Conservation (phyloP, 345 rosid genomes). For the Eucalyptus camaldulensis region DNA sequence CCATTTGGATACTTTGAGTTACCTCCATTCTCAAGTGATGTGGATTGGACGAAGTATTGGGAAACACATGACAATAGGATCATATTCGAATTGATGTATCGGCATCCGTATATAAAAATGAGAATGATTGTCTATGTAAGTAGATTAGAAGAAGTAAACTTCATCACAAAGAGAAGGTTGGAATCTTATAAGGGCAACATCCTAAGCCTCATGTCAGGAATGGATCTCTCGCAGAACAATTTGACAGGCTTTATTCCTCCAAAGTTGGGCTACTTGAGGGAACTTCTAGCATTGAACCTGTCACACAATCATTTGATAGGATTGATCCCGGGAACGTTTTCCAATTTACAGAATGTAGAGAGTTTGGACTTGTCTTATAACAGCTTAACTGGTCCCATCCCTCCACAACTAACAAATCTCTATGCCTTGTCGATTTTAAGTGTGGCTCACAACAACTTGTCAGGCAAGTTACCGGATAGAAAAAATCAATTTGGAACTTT, state of each 20-base stretch:
- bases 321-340: no score
- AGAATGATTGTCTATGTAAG: no score
- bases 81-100: rapidly evolving
- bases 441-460: not conserved
- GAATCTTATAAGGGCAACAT: not conserved
- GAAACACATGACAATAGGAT: rapidly evolving
- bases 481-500: not conserved
- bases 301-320: not conserved
- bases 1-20: not conserved
- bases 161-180: not conserved
- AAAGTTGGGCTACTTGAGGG: not conserved
- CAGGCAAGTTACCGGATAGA: rapidly evolving
- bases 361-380: not conserved
- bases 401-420: not conserved
- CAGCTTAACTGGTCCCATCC: not conserved
- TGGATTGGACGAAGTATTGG: rapidly evolving
- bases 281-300: not conserved
- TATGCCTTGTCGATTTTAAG: not conserved
- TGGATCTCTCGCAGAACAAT: not conserved
- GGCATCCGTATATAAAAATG: rapidly evolving
- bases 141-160: not conserved
- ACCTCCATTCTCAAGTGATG: rapidly evolving
- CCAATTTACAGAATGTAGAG: not conserved
- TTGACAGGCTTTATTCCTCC: not conserved
- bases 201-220: not conserved